Evolutionary conservation across 164 flowering plant species (phyloP).

Genomic region (Liriodendron chinense): DNA sequence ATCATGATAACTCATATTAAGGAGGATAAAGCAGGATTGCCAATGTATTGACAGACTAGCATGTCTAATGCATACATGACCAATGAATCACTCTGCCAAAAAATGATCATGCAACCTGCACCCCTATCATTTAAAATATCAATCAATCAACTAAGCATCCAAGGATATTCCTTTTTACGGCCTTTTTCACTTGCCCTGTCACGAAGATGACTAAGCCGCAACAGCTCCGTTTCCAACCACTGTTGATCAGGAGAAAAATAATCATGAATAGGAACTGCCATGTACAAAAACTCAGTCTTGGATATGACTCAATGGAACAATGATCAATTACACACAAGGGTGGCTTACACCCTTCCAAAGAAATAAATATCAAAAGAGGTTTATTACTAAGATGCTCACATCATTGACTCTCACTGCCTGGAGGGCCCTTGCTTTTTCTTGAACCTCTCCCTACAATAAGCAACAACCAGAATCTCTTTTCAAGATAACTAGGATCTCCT

Average conservation of each 20-base stretch:
- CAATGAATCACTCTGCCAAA: not conserved
- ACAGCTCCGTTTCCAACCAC: slow-evolving; percentile 84
- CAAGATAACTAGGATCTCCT: not conserved
- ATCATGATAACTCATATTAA: too few relatives aligned
- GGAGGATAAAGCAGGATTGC: too few relatives aligned
- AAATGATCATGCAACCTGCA: not conserved
- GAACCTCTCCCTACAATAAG: slow-evolving; percentile 74
- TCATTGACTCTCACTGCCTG: slow-evolving; percentile 84
- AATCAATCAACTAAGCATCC: slow-evolving; percentile 1
- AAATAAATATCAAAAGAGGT: not conserved
- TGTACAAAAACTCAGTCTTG: not conserved
- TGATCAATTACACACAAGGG: not conserved
- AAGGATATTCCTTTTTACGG: slow-evolving; percentile 95
- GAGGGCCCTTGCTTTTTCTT: slow-evolving; percentile 74
- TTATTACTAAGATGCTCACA: slow-evolving; percentile 45
- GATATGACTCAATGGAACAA: not conserved
- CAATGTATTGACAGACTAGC: too few relatives aligned
- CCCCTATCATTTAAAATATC: not conserved
- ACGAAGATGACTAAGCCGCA: slow-evolving; percentile 87
- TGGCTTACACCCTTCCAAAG: not conserved
- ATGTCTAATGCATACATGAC: not conserved
- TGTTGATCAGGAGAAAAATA: slow-evolving; percentile 18
- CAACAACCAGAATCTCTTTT: slow-evolving; percentile 1
- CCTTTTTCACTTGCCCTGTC: slow-evolving; percentile 97
- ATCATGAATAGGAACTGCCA: not conserved